These are phyloP conservation scores for Ambrosia artemisiifolia DNA, from an alignment of 129 eudicot genomes.

Conservation along the genomic window DNA sequence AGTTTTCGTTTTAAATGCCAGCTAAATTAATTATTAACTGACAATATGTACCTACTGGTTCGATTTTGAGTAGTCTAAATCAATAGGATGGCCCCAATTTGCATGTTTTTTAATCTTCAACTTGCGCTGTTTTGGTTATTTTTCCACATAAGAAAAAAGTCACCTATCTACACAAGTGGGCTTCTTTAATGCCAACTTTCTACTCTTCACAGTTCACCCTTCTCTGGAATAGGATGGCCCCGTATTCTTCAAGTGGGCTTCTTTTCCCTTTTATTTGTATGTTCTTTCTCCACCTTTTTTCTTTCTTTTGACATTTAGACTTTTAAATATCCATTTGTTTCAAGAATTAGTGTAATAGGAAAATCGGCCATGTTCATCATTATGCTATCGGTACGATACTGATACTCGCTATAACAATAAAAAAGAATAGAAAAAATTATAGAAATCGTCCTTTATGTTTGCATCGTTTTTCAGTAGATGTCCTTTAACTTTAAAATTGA, in stretches of 20 bases:
- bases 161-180: neutral
- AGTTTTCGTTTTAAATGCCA: too few species aligned
- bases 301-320: neutral
- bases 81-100: neutral
- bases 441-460: too few species aligned
- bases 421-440: too few species aligned
- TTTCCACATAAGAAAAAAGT: neutral
- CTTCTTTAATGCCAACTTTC: neutral
- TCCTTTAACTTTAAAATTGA: too few species aligned
- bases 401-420: too few species aligned
- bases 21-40: too few species aligned
- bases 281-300: neutral
- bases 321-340: neutral
- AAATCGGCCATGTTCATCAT: too few species aligned
- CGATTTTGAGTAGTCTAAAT: neutral
- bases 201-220: neutral
- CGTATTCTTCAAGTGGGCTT: conserved; percentile 1
- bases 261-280: neutral
- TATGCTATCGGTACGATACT: too few species aligned
- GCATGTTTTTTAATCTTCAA: neutral
- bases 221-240: neutral
- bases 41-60: too few species aligned
- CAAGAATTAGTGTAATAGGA: neutral
- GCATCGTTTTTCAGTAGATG: too few species aligned
- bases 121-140: neutral